Evolutionary conservation across 2,329 filamentous ascomycete species (phyloP).

Genomic region (Fusarium avenaceum): DNA sequence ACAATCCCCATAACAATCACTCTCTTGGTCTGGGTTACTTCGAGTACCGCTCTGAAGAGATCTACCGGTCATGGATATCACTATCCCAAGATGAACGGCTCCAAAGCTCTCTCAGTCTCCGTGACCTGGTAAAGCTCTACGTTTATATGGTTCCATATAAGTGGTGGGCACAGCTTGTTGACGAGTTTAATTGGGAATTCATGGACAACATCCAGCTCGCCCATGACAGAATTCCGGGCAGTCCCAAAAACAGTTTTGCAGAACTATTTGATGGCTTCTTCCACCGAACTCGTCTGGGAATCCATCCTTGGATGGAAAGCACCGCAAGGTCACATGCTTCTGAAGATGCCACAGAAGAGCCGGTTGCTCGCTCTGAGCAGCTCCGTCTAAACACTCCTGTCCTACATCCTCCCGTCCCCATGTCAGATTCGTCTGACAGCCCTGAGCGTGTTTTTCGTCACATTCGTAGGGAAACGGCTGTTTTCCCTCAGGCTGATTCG

Average conservation of each 20-base stretch:
- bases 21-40: slow-evolving; percentile 33
- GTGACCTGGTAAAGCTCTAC: slow-evolving; percentile 11
- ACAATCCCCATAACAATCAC: slow-evolving; percentile 29
- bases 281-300: slow-evolving; percentile 4
- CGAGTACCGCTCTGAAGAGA: slow-evolving; percentile 44
- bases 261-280: background rate
- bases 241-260: background rate
- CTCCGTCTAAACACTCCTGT: background rate
- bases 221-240: background rate
- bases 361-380: background rate
- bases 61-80: slow-evolving; percentile 43
- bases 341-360: background rate
- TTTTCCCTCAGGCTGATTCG: background rate
- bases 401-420: background rate
- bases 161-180: background rate
- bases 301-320: slow-evolving; percentile 10
- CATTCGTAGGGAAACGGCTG: background rate
- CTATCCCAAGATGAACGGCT: background rate
- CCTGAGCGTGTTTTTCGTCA: background rate
- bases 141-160: slow-evolving; percentile 15
- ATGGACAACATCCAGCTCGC: background rate
- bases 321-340: too few species aligned
- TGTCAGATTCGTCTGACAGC: background rate
- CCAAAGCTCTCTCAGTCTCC: background rate
- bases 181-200: slow-evolving; percentile 5